Evolutionary conservation across 768 basidiomycete genomes (phyloP), one percentile per base, ranked within the genome.

Genomic region (Suillus americanus): DNA sequence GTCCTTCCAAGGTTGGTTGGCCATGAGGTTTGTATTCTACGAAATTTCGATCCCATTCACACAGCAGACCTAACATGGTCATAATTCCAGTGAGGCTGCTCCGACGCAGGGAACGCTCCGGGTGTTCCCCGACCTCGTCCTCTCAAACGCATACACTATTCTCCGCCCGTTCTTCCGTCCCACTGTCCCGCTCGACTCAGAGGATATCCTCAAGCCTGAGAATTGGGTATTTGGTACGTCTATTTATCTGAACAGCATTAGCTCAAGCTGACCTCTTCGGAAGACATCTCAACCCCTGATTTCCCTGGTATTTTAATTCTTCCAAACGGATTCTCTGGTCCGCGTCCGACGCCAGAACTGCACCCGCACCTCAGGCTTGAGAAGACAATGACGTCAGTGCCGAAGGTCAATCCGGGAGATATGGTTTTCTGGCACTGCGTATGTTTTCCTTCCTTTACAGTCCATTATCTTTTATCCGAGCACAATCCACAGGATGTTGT

Each of bases 341-440:
- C 86, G 16, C 71, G 70, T 28, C 86, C 86, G 12, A 89, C 82
- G 13, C 80, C 85, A 16, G 74, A 66, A 23, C 79, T 82, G 1
- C 91, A 93, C 70, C 91, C 91, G 7, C 89, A 94, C 71, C 78
- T 93, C 60, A 78, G 79, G 64, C 80, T 92, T 1, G 81, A 82
- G 1, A 76, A 83, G 60, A 86, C 86, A 1, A 91, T 93, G 89
- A 85, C 85, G 30, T 86, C 87, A 2, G 80, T 90, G 8, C 91
- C 91, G 1, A 84, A 81, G 66, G 91, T 93, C 7, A 79, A 81
- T 60, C 91, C 91, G 0, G 92, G 92, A 3, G 91, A 93, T 70
- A 86, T 88, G 69, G 89, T 91, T 5, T 91, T 89, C 75, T 92
- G 91, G 89, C 89, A 90, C 68, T 88, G 87, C 64, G 85, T 83